Conservation (phyloP, 1,284 basidiomycete genomes). For the Tilletiopsis washingtonensis region DNA sequence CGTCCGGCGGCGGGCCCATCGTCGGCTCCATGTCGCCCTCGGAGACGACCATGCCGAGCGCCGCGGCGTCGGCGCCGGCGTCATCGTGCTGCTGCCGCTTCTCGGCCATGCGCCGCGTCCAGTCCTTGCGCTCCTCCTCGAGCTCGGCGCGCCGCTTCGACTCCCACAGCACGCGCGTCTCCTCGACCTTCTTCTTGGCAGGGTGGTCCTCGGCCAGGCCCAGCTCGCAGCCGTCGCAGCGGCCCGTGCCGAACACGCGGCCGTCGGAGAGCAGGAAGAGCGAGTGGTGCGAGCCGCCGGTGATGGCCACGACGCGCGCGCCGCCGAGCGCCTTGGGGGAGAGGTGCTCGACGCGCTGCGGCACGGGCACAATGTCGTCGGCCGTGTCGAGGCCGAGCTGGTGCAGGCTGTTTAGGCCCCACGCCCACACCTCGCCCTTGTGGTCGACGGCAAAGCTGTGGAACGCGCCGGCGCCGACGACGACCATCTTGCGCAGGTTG, state of each 20-base stretch:
- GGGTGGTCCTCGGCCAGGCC: constrained; percentile 59
- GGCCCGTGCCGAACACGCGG: constrained; percentile 72
- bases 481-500: constrained; percentile 63
- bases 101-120: constrained; percentile 17
- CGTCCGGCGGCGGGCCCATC: constrained; percentile 14
- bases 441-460: constrained; percentile 84
- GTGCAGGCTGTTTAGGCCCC: constrained; percentile 76
- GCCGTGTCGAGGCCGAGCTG: constrained; percentile 58
- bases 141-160: background rate
- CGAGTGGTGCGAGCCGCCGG: constrained; percentile 75
- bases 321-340: constrained; percentile 57
- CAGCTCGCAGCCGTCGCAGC: constrained; percentile 68
- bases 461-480: constrained; percentile 70
- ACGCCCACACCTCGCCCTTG: constrained; percentile 72
- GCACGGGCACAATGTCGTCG: constrained; percentile 57
- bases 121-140: constrained; percentile 2
- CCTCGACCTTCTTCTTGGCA: background rate
- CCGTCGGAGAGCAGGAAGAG: constrained; percentile 77
- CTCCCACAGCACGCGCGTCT: background rate
- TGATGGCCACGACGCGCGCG: constrained; percentile 53
- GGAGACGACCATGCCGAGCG: constrained; percentile 2
- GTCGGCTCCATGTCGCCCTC: constrained; percentile 11
- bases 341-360: constrained; percentile 62
- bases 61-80: constrained; percentile 38
- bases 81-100: constrained; percentile 39